Percentiles rank a stretch among this genome's conserved stretches.
Evolutionary conservation across 768 basidiomycete genomes (phyloP).

Genomic region (Calocera cornea): DNA sequence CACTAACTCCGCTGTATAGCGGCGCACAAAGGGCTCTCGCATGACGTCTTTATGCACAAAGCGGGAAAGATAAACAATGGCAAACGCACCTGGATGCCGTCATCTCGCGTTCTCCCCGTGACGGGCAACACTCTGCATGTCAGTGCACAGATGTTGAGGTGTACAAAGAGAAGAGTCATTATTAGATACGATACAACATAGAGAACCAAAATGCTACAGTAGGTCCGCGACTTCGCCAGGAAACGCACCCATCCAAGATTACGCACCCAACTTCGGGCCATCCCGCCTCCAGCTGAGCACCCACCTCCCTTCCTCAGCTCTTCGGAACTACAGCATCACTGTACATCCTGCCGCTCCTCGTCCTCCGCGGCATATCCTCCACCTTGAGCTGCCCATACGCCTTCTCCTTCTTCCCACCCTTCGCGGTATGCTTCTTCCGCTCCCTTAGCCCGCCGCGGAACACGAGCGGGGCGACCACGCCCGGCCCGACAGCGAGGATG

Average conservation of each 20-base stretch:
- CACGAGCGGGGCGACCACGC: background rate
- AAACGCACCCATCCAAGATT: too few species aligned
- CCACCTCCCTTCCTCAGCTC: background rate
- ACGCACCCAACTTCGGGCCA: too few species aligned
- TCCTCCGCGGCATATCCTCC: background rate
- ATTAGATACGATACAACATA: background rate
- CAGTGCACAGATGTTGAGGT: too few species aligned
- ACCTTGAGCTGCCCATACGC: background rate
- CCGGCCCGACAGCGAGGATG: background rate
- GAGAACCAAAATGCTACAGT: background rate
- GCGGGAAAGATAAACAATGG: too few species aligned
- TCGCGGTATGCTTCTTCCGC: constrained; percentile 11
- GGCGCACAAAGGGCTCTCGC: too few species aligned
- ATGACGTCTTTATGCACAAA: too few species aligned
- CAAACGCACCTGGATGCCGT: too few species aligned
- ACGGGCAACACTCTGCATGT: too few species aligned
- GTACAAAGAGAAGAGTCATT: background rate
- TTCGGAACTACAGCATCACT: background rate
- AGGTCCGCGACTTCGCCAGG: background rate
- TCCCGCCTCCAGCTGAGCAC: too few species aligned
- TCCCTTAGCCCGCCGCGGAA: constrained; percentile 30
- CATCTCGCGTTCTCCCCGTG: too few species aligned
- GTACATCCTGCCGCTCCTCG: constrained; percentile 1
- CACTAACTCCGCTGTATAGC: too few species aligned
- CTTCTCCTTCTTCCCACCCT: background rate